Conservation (phyloP, 169 alveolate genomes). For the Pseudocohnilembus persalinus region DNA sequence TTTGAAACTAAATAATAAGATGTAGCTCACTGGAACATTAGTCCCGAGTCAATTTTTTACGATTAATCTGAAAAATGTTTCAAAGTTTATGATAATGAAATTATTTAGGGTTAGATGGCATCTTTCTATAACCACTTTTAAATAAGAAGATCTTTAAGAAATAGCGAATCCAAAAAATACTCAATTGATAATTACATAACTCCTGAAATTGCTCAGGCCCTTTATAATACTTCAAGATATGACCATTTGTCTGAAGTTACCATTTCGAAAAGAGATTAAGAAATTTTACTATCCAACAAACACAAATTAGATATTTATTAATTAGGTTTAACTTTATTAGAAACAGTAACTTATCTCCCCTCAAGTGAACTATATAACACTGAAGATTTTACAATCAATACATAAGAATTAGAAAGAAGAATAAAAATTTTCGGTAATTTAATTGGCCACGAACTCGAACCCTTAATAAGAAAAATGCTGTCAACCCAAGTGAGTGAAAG, state of each 20-base stretch:
- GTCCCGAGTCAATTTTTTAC: background rate
- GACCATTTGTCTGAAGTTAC: background rate
- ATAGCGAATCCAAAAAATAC: background rate
- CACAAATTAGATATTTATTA: background rate
- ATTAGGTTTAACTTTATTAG: background rate
- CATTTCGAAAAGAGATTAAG: background rate
- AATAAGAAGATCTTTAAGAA: background rate
- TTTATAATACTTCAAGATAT: too few relatives aligned
- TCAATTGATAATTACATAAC: background rate
- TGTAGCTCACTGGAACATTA: background rate
- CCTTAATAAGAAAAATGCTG: background rate
- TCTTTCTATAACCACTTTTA: background rate
- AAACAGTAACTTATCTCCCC: background rate
- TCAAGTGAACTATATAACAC: too few relatives aligned
- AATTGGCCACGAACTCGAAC: background rate
- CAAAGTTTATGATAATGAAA: background rate
- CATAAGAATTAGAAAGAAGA: background rate
- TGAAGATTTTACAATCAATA: background rate
- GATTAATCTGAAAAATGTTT: background rate
- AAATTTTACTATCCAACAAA: too few relatives aligned
- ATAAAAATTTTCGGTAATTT: background rate
- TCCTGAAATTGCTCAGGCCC: background rate
- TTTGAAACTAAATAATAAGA: background rate
- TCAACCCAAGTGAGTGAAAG: too few relatives aligned
- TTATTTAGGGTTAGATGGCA: background rate